Evolutionary conservation across 148 eudicot species (phyloP).

Genomic region (Amaranthus palmeri): DNA sequence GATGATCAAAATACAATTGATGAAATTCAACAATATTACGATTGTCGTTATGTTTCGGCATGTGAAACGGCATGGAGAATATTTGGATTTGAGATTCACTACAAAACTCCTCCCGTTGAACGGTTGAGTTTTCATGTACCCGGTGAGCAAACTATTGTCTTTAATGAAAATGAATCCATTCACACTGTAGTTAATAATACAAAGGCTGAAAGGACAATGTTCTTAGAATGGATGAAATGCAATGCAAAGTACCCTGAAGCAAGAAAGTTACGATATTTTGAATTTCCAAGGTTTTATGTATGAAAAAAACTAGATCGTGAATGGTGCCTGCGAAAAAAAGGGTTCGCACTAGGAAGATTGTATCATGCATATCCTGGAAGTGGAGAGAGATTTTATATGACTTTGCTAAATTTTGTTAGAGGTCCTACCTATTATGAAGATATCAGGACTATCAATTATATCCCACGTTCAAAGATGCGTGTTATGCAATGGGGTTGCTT

Average conservation of each 20-base stretch:
- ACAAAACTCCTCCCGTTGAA: neutral
- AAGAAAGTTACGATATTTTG: neutral
- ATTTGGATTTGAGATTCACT: slow-evolving; percentile 1
- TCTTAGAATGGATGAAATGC: slow-evolving; percentile 11
- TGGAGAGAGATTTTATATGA: neutral
- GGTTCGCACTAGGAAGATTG: neutral
- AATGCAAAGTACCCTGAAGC: neutral
- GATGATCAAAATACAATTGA: neutral
- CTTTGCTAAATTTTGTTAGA: neutral
- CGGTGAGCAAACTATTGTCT: neutral
- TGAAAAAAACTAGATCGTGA: neutral
- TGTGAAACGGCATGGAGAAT: slow-evolving; percentile 11
- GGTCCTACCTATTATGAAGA: slow-evolving; percentile 10
- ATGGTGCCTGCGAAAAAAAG: neutral
- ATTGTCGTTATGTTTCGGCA: too few relatives aligned
- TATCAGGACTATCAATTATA: slow-evolving; percentile 1
- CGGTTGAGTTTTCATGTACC: slow-evolving; percentile 4
- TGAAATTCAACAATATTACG: slow-evolving; percentile 1
- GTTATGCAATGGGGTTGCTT: neutral
- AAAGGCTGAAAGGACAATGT: neutral
- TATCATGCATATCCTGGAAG: neutral
- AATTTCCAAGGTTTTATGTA: slow-evolving; percentile 10
- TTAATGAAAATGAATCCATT: neutral
- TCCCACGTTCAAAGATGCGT: slow-evolving; percentile 8
- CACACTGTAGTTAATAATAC: neutral